Percentiles rank a stretch among this genome's conserved stretches.
These are phyloP conservation scores for Penicillium vulpinum DNA, from an alignment of 2,329 filamentous ascomycete species.

Conservation along the genomic window DNA sequence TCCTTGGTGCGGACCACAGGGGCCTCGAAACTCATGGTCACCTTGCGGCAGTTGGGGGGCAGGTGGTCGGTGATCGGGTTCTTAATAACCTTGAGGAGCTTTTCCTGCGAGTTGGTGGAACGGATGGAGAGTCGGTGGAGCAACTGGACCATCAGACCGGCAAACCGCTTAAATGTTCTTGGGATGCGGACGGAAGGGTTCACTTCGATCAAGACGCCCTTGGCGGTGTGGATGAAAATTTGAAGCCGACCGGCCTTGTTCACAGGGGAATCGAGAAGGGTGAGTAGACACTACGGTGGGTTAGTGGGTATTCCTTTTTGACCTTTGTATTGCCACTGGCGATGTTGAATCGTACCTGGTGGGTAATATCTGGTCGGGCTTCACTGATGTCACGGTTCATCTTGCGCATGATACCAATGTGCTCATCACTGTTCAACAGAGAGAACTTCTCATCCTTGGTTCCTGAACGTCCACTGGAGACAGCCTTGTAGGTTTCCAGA, in stretches of 20 bases:
- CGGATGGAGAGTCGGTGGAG: constrained; percentile 94
- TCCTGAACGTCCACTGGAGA: constrained; percentile 66
- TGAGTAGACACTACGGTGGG: constrained; percentile 77
- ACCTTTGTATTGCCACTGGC: constrained; percentile 1
- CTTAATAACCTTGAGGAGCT: constrained; percentile 94
- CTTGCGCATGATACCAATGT: constrained; percentile 98
- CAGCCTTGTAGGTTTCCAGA: constrained; percentile 94
- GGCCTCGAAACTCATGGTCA: constrained; percentile 93
- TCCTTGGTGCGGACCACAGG: constrained; percentile 83
- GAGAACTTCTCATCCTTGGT: constrained; percentile 89
- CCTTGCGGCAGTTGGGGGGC: constrained; percentile 94
- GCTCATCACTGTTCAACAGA: constrained; percentile 96
- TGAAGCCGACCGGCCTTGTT: constrained; percentile 98
- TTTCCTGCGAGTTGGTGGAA: constrained; percentile 95
- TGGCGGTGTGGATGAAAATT: constrained; percentile 97
- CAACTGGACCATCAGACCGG: constrained; percentile 96
- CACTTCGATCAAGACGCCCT: constrained; percentile 95
- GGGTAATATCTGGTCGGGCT: constrained; percentile 94
- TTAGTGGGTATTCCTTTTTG: constrained; percentile 7
- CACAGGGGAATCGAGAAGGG: constrained; percentile 93
- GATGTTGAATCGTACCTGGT: constrained; percentile 70
- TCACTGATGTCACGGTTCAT: constrained; percentile 99
- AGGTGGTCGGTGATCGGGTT: constrained; percentile 97
- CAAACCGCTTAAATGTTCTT: constrained; percentile 97
- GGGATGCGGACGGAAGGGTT: constrained; percentile 97